These are phyloP conservation scores for Myxozyma geophila DNA, from an alignment of 805 yeast species.

Conservation along the genomic window DNA sequence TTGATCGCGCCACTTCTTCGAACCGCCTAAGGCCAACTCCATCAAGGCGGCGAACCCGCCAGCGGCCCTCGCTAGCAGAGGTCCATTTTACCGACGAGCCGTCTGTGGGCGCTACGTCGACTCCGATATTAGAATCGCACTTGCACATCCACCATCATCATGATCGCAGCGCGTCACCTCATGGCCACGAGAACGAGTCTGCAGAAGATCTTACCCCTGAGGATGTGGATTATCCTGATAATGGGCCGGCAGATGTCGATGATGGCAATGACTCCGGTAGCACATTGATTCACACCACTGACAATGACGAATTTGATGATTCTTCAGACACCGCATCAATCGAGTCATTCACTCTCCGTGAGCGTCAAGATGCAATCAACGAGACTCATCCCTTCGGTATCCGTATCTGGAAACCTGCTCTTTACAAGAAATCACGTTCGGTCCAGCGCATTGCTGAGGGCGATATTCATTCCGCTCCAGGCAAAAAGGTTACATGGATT, in stretches of 20 bases:
- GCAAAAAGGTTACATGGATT: conserved; percentile 59
- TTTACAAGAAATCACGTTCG: conserved; percentile 89
- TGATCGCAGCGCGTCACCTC: conserved; percentile 9
- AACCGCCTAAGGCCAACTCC: conserved; percentile 15
- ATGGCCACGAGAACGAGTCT: conserved; percentile 1
- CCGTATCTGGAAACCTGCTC: conserved; percentile 97
- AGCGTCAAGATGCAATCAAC: conserved; percentile 94
- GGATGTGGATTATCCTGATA: conserved; percentile 17
- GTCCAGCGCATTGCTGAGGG: conserved; percentile 90
- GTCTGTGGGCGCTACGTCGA: conserved; percentile 28
- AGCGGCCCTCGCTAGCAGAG: conserved; percentile 31
- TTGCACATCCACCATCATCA: conserved; percentile 32
- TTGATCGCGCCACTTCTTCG: conserved; percentile 18
- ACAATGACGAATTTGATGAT: conserved; percentile 45
- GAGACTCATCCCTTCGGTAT: conserved; percentile 98
- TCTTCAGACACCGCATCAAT: conserved; percentile 52
- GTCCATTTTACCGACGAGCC: conserved; percentile 36
- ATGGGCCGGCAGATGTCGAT: conserved; percentile 23
- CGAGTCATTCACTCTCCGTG: conserved; percentile 86
- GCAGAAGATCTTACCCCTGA: conserved; percentile 7
- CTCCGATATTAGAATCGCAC: conserved; percentile 27
- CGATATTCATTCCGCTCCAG: conserved; percentile 80
- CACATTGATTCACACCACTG: conserved; percentile 34
- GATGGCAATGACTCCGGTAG: conserved; percentile 36
- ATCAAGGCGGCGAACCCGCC: conserved; percentile 24